Base-by-base conservation (phyloP, 345 rosid genomes). In the Physaria fendleri region DNA sequence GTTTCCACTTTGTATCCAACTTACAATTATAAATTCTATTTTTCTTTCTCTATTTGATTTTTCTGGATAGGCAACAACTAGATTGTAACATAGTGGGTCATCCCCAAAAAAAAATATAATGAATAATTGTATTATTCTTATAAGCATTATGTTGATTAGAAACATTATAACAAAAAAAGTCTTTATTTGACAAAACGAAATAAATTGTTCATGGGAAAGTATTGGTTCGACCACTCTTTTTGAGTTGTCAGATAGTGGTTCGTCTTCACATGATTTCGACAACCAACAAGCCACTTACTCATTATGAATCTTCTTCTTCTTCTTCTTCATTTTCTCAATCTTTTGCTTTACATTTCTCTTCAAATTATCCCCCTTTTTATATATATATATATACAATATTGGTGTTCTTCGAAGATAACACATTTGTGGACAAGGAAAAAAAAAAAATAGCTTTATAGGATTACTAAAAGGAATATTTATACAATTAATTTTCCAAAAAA, bases 171-270 rank as follows among this genome's bases (percentile, higher is more conserved):
- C 24, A 57, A 64, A 33, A 20, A 33, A 57, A 64, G 29, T 44
- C 21, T 30, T 30, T 20, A 28, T 46, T 5, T 33, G 5, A 1
- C 23, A 5, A n/a, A 6, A 27, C n/a, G 35, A 11, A 32, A 43
- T 15, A 12, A 38, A 21, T 4, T 32, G 35, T 68, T 61, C 43
- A 53, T 69, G 48, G 66, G 47, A 69, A 68, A 53, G 57, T 16
- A 68, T 61, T 2, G 62, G 62, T 61, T 69, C 73, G 57, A 69
- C 73, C 68, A 61, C 35, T 61, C 62, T 69, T 61, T 53, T 43
- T 61, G 73, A 5, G 68, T 29, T 69, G 68, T 61, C 68, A 69
- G 47, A 11, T 8, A 52, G 27, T 53, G 51, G 72, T 61, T 69
- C 65, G 62, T 24, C 46, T 54, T 68, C 63, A 69, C 62, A 69